These are phyloP conservation scores for Stipa capillata DNA, from an alignment of 176 grass and related monocot species.

Conservation along the genomic window DNA sequence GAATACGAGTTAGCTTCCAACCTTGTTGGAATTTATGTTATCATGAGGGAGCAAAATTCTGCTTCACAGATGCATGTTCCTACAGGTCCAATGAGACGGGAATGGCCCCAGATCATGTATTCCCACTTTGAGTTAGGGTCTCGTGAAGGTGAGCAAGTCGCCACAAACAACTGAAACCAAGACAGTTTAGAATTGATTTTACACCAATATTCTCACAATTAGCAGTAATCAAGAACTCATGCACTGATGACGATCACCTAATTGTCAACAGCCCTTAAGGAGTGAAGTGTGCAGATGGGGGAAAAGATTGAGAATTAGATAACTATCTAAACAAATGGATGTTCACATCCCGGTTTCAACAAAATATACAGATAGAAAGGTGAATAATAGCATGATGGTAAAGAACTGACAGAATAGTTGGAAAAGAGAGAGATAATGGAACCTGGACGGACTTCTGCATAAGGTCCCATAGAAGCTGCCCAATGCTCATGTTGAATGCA, in stretches of 20 bases:
- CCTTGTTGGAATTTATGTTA: background rate
- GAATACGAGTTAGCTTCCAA: background rate
- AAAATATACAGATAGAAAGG: background rate
- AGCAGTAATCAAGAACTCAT: background rate
- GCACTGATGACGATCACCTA: constrained; percentile 31
- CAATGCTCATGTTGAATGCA: constrained; percentile 70
- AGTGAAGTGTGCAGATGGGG: background rate
- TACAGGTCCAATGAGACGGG: constrained; percentile 56
- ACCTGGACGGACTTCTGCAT: constrained; percentile 86
- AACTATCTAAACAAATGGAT: background rate
- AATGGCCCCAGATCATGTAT: constrained; percentile 59
- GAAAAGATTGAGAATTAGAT: background rate
- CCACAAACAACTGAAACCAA: constrained; percentile 43
- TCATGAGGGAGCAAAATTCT: background rate
- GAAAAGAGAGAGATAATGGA: background rate
- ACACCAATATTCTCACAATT: background rate
- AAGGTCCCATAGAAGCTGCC: constrained; percentile 62
- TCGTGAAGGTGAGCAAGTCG: constrained; percentile 45
- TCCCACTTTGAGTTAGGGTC: constrained; percentile 30
- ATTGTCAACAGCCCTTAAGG: constrained; percentile 51
- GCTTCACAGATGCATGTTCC: background rate
- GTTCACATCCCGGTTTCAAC: background rate
- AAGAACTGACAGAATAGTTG: background rate
- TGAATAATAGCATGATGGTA: background rate
- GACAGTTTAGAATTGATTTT: background rate